Percentiles rank a stretch among this genome's conserved stretches.
Evolutionary conservation across 768 basidiomycete genomes (phyloP).

Genomic region (Psilocybe sp.): DNA sequence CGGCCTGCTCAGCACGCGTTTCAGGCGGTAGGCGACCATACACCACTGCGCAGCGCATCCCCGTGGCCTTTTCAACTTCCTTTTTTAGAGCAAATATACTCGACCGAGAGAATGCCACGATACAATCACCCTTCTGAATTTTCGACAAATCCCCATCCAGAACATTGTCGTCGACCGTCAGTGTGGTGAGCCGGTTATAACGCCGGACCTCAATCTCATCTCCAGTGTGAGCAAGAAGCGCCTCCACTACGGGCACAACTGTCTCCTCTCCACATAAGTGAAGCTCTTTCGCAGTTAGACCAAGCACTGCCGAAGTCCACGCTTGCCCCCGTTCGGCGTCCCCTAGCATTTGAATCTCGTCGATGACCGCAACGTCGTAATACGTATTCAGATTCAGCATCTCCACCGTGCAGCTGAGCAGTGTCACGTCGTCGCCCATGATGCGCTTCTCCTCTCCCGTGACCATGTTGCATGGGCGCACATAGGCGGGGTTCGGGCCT

Average conservation of each 20-base stretch:
- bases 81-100: slow-evolving; percentile 77
- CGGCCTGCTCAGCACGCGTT: slow-evolving; percentile 87
- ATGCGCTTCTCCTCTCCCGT: slow-evolving; percentile 90
- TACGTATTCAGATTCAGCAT: slow-evolving; percentile 55
- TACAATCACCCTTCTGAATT: slow-evolving; percentile 81
- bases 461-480: slow-evolving; percentile 74
- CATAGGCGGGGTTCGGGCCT: slow-evolving; percentile 47
- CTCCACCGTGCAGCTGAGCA: slow-evolving; percentile 90
- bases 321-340: slow-evolving; percentile 74
- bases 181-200: slow-evolving; percentile 87
- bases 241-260: slow-evolving; percentile 75
- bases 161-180: slow-evolving; percentile 64
- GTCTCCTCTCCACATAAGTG: slow-evolving; percentile 97
- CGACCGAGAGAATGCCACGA: slow-evolving; percentile 80
- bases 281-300: slow-evolving; percentile 71
- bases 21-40: slow-evolving; percentile 94
- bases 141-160: slow-evolving; percentile 57
- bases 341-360: slow-evolving; percentile 95
- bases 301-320: slow-evolving; percentile 84
- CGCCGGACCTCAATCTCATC: slow-evolving; percentile 78
- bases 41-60: slow-evolving; percentile 83
- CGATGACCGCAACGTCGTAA: slow-evolving; percentile 86
- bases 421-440: slow-evolving; percentile 49
- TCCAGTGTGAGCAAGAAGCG: slow-evolving; percentile 69
- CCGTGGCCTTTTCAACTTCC: slow-evolving; percentile 67